Conservation (phyloP, 1,139 yeast genomes). For the Hansenula lynferdii region DNA sequence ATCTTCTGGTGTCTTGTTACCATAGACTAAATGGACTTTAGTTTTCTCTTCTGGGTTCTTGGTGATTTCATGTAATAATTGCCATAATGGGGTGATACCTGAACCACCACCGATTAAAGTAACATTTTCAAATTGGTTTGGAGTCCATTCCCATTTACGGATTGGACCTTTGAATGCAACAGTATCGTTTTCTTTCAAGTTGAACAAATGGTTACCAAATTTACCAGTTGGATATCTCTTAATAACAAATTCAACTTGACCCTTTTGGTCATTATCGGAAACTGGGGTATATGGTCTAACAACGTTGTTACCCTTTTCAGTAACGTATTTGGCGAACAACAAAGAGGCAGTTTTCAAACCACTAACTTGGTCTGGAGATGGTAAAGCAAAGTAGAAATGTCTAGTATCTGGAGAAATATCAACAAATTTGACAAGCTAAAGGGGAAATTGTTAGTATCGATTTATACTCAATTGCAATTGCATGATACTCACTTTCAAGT, state of each 20-base stretch:
- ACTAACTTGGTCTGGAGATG: conserved; percentile 58
- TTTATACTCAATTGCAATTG: neutral
- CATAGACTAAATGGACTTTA: conserved; percentile 74
- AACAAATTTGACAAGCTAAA: conserved; percentile 42
- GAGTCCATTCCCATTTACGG: conserved; percentile 87
- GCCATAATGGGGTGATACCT: conserved; percentile 94
- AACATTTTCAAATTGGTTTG: conserved; percentile 76
- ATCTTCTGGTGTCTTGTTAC: conserved; percentile 71
- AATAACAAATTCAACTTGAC: conserved; percentile 74
- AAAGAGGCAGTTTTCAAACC: conserved; percentile 84
- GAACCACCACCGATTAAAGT: conserved; percentile 94
- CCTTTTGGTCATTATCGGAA: conserved; percentile 63
- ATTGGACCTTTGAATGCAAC: conserved; percentile 94
- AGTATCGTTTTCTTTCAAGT: conserved; percentile 73
- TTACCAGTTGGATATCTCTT: conserved; percentile 84
- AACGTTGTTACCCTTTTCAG: conserved; percentile 82
- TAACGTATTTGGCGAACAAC: conserved; percentile 74
- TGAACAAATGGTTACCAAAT: conserved; percentile 72
- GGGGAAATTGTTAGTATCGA: neutral
- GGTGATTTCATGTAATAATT: conserved; percentile 65
- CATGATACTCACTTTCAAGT: conserved; percentile 42
- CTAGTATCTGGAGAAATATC: conserved; percentile 58
- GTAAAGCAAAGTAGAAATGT: conserved; percentile 68
- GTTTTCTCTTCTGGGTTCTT: conserved; percentile 81
- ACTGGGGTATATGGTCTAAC: conserved; percentile 97